Percentiles rank a stretch among this genome's conserved stretches.
These are phyloP conservation scores for Aspergillus pseudotamarii DNA, from an alignment of 2,329 filamentous ascomycete species.

Conservation along the genomic window DNA sequence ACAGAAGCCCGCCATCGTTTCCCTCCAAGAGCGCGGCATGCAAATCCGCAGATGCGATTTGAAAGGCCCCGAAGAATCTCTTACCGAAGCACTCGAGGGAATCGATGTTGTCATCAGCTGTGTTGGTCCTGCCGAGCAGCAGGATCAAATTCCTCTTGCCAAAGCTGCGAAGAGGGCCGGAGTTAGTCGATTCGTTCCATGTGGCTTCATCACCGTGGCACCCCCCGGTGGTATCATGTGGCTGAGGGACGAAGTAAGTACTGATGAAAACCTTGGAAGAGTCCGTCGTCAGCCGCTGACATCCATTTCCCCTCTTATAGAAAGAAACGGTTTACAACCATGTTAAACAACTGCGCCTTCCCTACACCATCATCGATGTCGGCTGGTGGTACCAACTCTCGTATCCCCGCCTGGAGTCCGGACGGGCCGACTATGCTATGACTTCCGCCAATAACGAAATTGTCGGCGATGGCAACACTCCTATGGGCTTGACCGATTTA, in stretches of 20 bases:
- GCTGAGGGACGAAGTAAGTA: constrained; percentile 43
- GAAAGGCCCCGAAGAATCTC: constrained; percentile 42
- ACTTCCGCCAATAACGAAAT: constrained; percentile 41
- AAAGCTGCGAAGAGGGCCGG: constrained; percentile 54
- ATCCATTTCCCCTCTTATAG: constrained; percentile 22
- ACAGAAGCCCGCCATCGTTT: constrained; percentile 48
- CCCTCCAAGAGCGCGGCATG: constrained; percentile 48
- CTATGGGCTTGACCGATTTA: constrained; percentile 51
- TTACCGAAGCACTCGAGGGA: constrained; percentile 46
- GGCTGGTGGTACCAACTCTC: constrained; percentile 62
- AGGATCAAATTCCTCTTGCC: constrained; percentile 51
- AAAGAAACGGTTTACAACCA: constrained; percentile 57
- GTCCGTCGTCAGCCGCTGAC: constrained; percentile 8
- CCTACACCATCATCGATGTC: constrained; percentile 61
- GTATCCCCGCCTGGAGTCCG: constrained; percentile 49
- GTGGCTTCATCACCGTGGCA: constrained; percentile 51
- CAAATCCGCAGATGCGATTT: constrained; percentile 50
- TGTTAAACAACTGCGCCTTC: constrained; percentile 52
- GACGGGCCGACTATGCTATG: constrained; percentile 49
- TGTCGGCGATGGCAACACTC: constrained; percentile 50
- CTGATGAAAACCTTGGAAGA: neutral
- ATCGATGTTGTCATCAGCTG: constrained; percentile 52
- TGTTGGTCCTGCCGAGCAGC: constrained; percentile 39
- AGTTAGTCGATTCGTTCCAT: constrained; percentile 57
- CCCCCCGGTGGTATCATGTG: constrained; percentile 50